These are phyloP conservation scores for Prunus yedoensis DNA, from an alignment of 331 rosid genomes.

Conservation along the genomic window DNA sequence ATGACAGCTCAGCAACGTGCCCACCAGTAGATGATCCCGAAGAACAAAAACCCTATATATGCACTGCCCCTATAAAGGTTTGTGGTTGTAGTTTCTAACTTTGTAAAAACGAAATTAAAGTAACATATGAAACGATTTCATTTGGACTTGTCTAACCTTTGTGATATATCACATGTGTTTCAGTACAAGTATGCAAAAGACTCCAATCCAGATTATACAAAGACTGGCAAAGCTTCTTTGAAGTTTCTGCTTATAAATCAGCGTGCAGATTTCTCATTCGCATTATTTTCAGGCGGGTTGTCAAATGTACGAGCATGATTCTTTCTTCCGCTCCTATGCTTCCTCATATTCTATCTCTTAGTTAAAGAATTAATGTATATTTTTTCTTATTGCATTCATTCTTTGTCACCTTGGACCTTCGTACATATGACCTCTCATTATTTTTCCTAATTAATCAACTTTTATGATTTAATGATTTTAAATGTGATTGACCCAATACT, in stretches of 20 bases:
- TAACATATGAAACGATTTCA: not conserved
- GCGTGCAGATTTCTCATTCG: constrained; percentile 90
- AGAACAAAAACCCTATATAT: constrained; percentile 32
- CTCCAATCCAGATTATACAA: constrained; percentile 42
- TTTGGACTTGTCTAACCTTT: not conserved
- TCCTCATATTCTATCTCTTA: not conserved
- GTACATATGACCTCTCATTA: too few relatives aligned
- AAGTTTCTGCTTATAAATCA: constrained; percentile 80
- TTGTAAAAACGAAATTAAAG: not conserved
- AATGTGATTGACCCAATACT: constrained; percentile 15
- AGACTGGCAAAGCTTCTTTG: constrained; percentile 66
- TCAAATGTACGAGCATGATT: constrained; percentile 45
- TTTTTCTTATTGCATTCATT: not conserved
- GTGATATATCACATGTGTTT: constrained; percentile 23
- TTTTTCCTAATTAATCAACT: not conserved
- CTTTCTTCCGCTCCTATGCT: not conserved
- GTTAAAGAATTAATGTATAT: not conserved
- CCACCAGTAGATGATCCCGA: constrained; percentile 23
- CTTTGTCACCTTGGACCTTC: not conserved
- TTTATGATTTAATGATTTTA: not conserved
- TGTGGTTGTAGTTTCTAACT: constrained; percentile 4
- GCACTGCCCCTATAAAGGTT: constrained; percentile 42
- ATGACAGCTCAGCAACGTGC: constrained; percentile 28
- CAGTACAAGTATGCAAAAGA: constrained; percentile 67
- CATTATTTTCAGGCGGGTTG: constrained; percentile 74